Percentiles rank a stretch among this genome's conserved stretches.
Conservation (phyloP, 2,329 filamentous ascomycete species). For the Ophiostoma populinum region DNA sequence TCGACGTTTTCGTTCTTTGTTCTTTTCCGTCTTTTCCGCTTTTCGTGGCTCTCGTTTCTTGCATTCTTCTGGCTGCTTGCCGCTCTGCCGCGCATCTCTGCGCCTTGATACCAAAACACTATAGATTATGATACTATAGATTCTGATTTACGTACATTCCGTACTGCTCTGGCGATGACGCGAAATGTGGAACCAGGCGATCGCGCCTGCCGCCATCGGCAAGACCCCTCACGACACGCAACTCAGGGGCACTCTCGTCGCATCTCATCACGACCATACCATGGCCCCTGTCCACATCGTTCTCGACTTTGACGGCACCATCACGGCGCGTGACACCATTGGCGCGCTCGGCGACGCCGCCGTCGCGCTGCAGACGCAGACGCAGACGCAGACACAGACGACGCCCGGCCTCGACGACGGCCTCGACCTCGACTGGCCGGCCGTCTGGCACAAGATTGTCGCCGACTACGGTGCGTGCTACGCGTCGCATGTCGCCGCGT, state of each 20-base stretch:
- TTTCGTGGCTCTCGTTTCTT: background rate
- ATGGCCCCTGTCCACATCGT: conserved; percentile 25
- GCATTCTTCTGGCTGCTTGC: background rate
- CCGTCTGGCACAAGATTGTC: conserved; percentile 28
- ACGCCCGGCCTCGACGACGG: background rate
- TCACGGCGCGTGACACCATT: conserved; percentile 37
- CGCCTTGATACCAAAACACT: no score
- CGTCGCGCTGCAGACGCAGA: conserved; percentile 18
- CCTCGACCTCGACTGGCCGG: conserved; percentile 15
- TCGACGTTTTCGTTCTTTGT: background rate
- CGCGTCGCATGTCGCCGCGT: conserved; percentile 14
- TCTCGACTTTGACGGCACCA: conserved; percentile 43
- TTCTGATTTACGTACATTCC: no score
- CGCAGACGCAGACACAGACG: conserved; percentile 2
- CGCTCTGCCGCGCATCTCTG: background rate
- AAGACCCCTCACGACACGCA: no score
- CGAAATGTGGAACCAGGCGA: no score
- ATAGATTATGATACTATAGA: no score
- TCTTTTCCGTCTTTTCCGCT: background rate
- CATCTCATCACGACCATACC: background rate
- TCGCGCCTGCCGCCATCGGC: no score
- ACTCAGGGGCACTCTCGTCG: no score
- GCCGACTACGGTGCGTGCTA: conserved; percentile 28
- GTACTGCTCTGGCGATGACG: no score
- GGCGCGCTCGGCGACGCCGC: conserved; percentile 26